Evolutionary conservation across 495 filamentous ascomycete species (phyloP), one percentile per base, ranked within the genome.

Genomic region (Aspergillus wentii): DNA sequence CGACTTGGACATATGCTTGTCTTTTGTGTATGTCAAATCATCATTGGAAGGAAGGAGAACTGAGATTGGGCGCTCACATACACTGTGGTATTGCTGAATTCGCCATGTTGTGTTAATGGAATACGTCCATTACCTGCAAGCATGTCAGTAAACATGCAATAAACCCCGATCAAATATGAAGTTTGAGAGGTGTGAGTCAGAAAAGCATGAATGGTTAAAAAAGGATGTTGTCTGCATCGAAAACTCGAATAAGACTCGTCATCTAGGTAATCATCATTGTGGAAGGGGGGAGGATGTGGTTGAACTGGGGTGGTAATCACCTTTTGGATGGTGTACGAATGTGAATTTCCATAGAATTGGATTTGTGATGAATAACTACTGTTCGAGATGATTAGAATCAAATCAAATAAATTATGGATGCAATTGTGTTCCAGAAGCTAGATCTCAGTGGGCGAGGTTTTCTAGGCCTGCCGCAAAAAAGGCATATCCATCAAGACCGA

Each of bases 371-470:
- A 35, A 35, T 3, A 25, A 25, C 18, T 29, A 51, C 48, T 56
- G 41, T 44, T 50, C 38, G 38, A 48, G 22, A 43, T 21, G 43
- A 53, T 66, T 54, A 66, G 62, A 56, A 46, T 54, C 52, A 45
- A 44, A 49, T 51, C 49, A 49, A 21, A 50, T 43, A 35, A 23
- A 26, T 40, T 35, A 28, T 28, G 40, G 38, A 42, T 51, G 45
- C 52, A 34, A 35, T 48, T 42, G 30, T 49, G 35, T 43, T 44
- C 38, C 25, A 35, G 41, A 41, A 35, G 18, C 27, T 8, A 29
- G 38, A 58, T 69, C 64, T 97, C 92, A 98, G 92, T 89, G 86
- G 90, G 87, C 89, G 78, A 95, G 90, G 92, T 95, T 98, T 98
- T 95, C 91, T 95, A 96, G 88, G 92, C 91, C 90, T 94, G 88